Base-by-base conservation (phyloP, 1,284 basidiomycete genomes). In the Apiotrichum laibachii region DNA sequence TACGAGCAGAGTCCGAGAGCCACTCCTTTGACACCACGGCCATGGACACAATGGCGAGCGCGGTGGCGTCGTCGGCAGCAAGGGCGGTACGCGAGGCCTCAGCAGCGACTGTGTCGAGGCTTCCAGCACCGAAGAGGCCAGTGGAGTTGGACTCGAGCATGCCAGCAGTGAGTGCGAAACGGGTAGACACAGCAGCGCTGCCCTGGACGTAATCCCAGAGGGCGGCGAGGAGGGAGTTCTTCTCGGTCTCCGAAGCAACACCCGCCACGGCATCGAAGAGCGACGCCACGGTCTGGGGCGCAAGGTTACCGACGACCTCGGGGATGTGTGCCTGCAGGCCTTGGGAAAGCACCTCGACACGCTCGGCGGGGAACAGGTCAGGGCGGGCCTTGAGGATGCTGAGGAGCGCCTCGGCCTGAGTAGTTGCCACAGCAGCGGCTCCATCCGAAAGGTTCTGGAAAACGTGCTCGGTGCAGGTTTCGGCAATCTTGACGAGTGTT, bases 61-160 rank as follows among this genome's bases (percentile, higher is more conserved):
- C 56, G 1, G 61, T 59, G 0, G 57, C 50, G 16, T 62, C 48
- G 40, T 64, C 59, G 6, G 53, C 39, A 0, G 59, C 33, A 0
- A 77, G 59, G 9, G 73, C 72, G 2, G 63, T 22, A 10, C 72
- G 66, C 8, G 67, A 58, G 0, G 73, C 71, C 52, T 75, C 70
- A 7, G 56, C 60, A 9, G 67, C 69, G 42, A 73, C 58, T 6
- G 40, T 12, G 49, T 75, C 73, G 3, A 75, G 55, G 5, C 63
- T 57, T 11, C 65, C 63, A 2, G 60, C 50, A 16, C 46, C 43
- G 6, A 71, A 34, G 2, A 76, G 53, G 5, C 58, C 40, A 7
- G 48, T 39, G 1, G 59, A 31, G 2, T 46, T 43, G 1, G 54
- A 40, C 15, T 37, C 55, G 19, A 64, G 46, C 47, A 60, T 52